Evolutionary conservation across 768 basidiomycete species (phyloP).

Genomic region (Trametes cinnabarina): DNA sequence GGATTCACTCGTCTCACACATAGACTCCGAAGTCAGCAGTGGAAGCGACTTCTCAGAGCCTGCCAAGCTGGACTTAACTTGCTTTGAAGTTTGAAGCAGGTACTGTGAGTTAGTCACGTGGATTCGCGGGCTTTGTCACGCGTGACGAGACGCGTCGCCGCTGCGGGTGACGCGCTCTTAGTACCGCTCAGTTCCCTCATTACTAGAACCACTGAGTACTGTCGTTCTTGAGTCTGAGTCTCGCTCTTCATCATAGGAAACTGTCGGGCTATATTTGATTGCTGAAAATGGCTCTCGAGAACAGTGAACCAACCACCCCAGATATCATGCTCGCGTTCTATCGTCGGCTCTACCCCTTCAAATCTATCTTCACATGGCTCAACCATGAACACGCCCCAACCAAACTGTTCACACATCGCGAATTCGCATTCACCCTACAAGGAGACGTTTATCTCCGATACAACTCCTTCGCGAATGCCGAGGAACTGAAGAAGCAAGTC

Average conservation of each 20-base stretch:
- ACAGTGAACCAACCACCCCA: slow-evolving; percentile 38
- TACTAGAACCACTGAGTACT: background rate
- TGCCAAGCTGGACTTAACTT: too few species aligned
- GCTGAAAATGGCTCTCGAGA: background rate
- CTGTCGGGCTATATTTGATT: too few species aligned
- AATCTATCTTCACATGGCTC: slow-evolving; percentile 90
- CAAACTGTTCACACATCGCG: slow-evolving; percentile 86
- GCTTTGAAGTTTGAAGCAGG: too few species aligned
- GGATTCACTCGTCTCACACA: too few species aligned
- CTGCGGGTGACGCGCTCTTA: too few species aligned
- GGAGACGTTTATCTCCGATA: slow-evolving; percentile 94
- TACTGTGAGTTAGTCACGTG: too few species aligned
- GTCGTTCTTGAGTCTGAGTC: background rate
- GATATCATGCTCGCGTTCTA: slow-evolving; percentile 81
- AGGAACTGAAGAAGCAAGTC: slow-evolving; percentile 91
- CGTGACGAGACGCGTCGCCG: background rate
- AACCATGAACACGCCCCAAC: slow-evolving; percentile 85
- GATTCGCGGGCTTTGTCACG: background rate
- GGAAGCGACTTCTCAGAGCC: too few species aligned
- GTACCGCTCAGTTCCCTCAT: background rate
- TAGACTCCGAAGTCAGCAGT: too few species aligned
- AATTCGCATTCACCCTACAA: slow-evolving; percentile 91
- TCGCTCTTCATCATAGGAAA: background rate
- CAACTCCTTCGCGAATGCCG: slow-evolving; percentile 80
- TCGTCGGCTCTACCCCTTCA: slow-evolving; percentile 89